phyloP scores from a whole-genome alignment of 2,329 filamentous ascomycete species.

The Huntiella savannae region DNA sequence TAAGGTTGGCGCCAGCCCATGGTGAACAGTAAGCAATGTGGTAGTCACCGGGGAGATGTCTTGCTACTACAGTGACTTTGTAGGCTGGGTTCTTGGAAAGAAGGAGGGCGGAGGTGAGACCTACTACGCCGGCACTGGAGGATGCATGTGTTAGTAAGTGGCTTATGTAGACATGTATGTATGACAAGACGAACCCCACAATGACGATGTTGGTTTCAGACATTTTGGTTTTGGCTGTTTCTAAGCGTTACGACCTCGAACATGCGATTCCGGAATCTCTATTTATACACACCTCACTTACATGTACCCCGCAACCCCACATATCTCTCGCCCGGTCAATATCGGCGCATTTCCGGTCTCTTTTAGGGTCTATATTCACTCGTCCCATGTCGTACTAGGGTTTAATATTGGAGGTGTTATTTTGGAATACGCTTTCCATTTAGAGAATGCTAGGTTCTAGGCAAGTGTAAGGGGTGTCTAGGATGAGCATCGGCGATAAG shows the following conservation, averaged over 20 bases:
- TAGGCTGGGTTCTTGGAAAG: slow-evolving; percentile 27
- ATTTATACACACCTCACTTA: no score
- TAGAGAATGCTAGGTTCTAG: no score
- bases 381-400: no score
- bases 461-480: no score
- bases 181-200: slow-evolving; percentile 4
- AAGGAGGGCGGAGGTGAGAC: slow-evolving; percentile 30
- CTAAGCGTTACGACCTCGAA: not conserved
- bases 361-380: no score
- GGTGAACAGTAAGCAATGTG: slow-evolving; percentile 80
- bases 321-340: no score
- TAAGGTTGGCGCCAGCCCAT: slow-evolving; percentile 69
- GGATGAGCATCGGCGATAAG: no score
- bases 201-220: slow-evolving; percentile 10
- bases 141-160: slow-evolving; percentile 1
- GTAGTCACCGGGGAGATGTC: slow-evolving; percentile 88
- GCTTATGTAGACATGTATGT: not conserved
- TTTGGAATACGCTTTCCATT: no score
- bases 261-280: no score
- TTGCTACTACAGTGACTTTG: slow-evolving; percentile 52
- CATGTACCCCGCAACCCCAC: no score
- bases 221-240: not conserved
- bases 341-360: no score
- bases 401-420: no score
- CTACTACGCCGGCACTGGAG: slow-evolving; percentile 28